Evolutionary conservation across 2,329 filamentous ascomycete genomes (phyloP).

Genomic region (Cercospora beticola): DNA sequence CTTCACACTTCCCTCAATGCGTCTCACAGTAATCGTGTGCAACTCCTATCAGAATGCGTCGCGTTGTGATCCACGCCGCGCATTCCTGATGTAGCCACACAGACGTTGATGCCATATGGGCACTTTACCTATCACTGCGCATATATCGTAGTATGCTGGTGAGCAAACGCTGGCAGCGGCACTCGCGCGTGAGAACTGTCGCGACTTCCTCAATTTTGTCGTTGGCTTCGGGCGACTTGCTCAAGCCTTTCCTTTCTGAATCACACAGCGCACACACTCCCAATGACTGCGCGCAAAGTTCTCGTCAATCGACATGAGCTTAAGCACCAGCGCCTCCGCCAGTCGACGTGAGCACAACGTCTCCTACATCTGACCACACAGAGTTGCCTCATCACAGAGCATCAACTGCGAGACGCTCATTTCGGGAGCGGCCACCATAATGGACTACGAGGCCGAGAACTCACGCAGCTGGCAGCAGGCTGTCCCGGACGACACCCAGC

Average conservation of each 20-base stretch:
- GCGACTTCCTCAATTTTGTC: neutral
- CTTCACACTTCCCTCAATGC: neutral
- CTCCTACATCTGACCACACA: neutral
- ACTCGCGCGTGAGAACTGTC: neutral
- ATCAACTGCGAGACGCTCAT: neutral
- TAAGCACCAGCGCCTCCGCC: neutral
- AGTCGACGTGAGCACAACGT: neutral
- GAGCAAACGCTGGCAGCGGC: neutral
- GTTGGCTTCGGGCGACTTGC: neutral
- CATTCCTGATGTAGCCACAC: neutral
- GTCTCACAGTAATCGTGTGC: neutral
- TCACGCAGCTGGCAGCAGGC: conserved; percentile 26
- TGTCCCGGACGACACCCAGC: neutral
- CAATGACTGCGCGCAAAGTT: neutral
- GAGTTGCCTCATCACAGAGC: neutral
- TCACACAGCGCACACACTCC: neutral
- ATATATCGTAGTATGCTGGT: neutral
- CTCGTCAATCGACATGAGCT: neutral
- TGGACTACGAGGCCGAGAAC: conserved; percentile 26
- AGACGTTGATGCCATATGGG: neutral
- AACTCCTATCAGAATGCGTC: neutral
- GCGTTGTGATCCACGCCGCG: neutral
- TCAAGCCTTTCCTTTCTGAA: neutral
- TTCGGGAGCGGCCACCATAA: neutral
- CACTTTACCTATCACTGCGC: neutral